These are phyloP conservation scores for Acidomyces sp. DNA, from an alignment of 495 filamentous ascomycete genomes.

Conservation along the genomic window DNA sequence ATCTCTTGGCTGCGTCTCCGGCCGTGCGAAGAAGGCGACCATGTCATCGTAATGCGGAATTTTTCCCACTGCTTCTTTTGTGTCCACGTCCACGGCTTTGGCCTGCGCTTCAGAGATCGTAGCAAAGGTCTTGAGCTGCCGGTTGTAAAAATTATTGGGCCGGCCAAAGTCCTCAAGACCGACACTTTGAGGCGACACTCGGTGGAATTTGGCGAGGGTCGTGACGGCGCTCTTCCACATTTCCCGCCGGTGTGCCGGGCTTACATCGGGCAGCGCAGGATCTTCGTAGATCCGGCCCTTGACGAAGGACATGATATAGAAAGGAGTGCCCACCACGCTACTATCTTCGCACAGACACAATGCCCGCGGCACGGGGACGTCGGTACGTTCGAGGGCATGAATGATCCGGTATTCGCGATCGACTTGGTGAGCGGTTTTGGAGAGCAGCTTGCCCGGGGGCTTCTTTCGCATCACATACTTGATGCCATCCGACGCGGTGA, in stretches of 20 bases:
- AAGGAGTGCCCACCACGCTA: slow-evolving; percentile 69
- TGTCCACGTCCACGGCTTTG: slow-evolving; percentile 59
- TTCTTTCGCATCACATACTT: slow-evolving; percentile 89
- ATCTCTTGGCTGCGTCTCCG: slow-evolving; percentile 59
- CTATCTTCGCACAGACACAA: slow-evolving; percentile 77
- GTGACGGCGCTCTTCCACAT: slow-evolving; percentile 81
- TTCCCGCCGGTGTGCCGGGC: slow-evolving; percentile 49
- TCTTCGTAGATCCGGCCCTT: slow-evolving; percentile 88
- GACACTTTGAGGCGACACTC: slow-evolving; percentile 50
- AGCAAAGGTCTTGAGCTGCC: slow-evolving; percentile 72
- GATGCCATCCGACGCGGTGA: slow-evolving; percentile 52
- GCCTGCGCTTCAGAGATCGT: slow-evolving; percentile 70
- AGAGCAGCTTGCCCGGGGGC: slow-evolving; percentile 79
- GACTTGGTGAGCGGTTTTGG: slow-evolving; percentile 86
- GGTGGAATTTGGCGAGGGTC: slow-evolving; percentile 77
- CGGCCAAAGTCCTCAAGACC: slow-evolving; percentile 63
- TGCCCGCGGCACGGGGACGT: slow-evolving; percentile 76
- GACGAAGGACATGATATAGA: slow-evolving; percentile 94
- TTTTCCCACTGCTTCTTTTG: slow-evolving; percentile 57
- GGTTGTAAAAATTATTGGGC: slow-evolving; percentile 63
- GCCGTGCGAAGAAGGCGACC: slow-evolving; percentile 59
- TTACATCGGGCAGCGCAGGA: slow-evolving; percentile 63
- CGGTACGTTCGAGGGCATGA: slow-evolving; percentile 58
- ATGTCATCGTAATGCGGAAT: slow-evolving; percentile 74
- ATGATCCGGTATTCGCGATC: slow-evolving; percentile 91